Percentiles rank a stretch among this genome's conserved stretches.
Conservation (phyloP, 768 basidiomycete species). For the Mycena capillaripes region DNA sequence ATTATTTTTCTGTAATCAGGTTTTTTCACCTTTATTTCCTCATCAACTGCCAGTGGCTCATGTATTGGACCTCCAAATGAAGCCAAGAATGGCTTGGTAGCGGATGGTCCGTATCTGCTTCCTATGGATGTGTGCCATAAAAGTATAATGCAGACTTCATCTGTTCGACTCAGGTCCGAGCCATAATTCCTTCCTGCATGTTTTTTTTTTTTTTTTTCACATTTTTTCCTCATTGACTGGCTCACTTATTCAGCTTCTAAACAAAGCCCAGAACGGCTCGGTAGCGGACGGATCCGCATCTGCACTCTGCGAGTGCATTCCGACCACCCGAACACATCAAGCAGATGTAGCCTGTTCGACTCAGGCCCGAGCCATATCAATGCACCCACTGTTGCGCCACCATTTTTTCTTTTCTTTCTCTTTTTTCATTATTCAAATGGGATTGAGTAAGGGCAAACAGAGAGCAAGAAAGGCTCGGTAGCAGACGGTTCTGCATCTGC, state of each 20-base stretch:
- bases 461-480: background rate
- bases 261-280: background rate
- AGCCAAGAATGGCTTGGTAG: background rate
- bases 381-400: too few species aligned
- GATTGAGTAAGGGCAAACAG: background rate
- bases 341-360: slow-evolving; percentile 10
- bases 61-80: too few species aligned
- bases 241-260: background rate
- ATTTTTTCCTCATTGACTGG: background rate
- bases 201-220: background rate
- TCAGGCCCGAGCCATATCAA: background rate
- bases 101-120: slow-evolving; percentile 1
- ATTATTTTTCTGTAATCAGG: background rate
- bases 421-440: too few species aligned
- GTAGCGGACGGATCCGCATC: slow-evolving; percentile 8
- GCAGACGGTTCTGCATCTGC: slow-evolving; percentile 1
- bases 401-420: too few species aligned
- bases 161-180: slow-evolving; percentile 18
- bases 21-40: too few species aligned
- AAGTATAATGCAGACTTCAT: background rate
- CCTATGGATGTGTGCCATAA: background rate
- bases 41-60: background rate
- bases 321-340: background rate
- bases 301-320: background rate
- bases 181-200: background rate